Base-by-base conservation (phyloP, 441 rosid species). In the Syzygium malaccense region DNA sequence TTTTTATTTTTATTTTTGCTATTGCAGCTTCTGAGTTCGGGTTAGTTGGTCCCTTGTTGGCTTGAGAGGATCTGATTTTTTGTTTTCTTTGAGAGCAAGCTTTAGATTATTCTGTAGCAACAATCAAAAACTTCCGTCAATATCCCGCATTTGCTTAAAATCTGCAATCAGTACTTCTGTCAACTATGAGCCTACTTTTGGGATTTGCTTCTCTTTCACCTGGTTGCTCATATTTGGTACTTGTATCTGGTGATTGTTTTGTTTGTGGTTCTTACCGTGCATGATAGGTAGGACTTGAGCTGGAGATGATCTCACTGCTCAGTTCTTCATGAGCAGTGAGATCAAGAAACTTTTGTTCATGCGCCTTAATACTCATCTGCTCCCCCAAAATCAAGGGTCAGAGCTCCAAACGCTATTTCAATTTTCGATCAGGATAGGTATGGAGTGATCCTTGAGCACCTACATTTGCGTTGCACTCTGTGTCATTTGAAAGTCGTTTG, bases 321-420 rank as follows among this genome's bases (percentile, higher is more conserved):
- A 3, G 26, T 71, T 37, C 37, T 0, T 64, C 5, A 6, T 71
- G 80, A 71, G 5, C 8, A n/a, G 13, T 19, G 1, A 5, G 62
- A 28, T 26, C 32, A 3, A 12, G 32, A 60, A 12, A 28, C 32
- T 26, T 26, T 60, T 60, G 66, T 28, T 28, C 66, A 60, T 26
- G 66, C 17, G 8, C 17, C 66, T 26, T 26, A 12, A 13, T 28
- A 60, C 28, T 60, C 7, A 60, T 28, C 30, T 60, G 32, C 66
- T 13, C 30, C 32, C 66, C 17, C 66, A 28, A 60, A 12, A 60
- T 60, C 7, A 20, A 37, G n/a, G n/a, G n/a, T 71, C 26, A 33
- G 6, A 33, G 48, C 14, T 6, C 48, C 12, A 37, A 33, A 33
- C 7, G 48, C 10, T 4, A 0, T 14, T 1, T 12, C 0, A 71